Base-by-base conservation (phyloP, 768 basidiomycete genomes). In the Podaxis pistillaris region DNA sequence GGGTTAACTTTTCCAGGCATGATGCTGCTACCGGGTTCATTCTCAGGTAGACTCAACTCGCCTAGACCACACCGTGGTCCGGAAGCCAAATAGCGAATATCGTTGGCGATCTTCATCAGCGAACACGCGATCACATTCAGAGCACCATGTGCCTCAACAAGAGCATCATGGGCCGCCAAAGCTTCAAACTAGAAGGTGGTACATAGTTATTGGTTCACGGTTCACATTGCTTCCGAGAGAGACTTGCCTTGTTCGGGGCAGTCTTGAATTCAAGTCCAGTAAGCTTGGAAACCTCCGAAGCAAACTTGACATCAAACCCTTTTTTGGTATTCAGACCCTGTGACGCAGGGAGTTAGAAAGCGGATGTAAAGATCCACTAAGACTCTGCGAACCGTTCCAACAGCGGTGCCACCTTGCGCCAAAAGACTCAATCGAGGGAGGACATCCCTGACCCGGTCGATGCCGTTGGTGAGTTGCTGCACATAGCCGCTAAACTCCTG, bases 1-100 rank as follows among this genome's bases (percentile, higher is more conserved):
- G 97, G 97, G 78, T 99, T 99, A 63, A 99, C 97, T 79, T 99
- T 98, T 64, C 97, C 97, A 6, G 96, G 97, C 97, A 99, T 99
- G 78, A 99, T 98, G 63, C 94, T 96, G 71, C 94, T 96, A 52
- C 97, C 97, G 49, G 97, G 97, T 77, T 99, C 97, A 74, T 99
- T 99, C 78, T 98, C 97, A 11, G 97, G 97, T 56, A 98, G 78
- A 68, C 84, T 88, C 44, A 99, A 80, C 77, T 99, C 97, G 24
- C 97, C 97, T 51, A 99, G 84, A 60, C 97, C 97, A 70, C 97
- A 99, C 49, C 97, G 91, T 63, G 97, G 97, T 61, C 97, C 97
- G 54, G 96, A 98, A 26, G 89, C 96, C 68, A 99, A 90, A 83
- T 91, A 98, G 57, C 97, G 90, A 72, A 99, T 96, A 71, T 99